These are phyloP conservation scores for Didymella pinodella DNA, from an alignment of 2,329 filamentous ascomycete species.

Conservation along the genomic window DNA sequence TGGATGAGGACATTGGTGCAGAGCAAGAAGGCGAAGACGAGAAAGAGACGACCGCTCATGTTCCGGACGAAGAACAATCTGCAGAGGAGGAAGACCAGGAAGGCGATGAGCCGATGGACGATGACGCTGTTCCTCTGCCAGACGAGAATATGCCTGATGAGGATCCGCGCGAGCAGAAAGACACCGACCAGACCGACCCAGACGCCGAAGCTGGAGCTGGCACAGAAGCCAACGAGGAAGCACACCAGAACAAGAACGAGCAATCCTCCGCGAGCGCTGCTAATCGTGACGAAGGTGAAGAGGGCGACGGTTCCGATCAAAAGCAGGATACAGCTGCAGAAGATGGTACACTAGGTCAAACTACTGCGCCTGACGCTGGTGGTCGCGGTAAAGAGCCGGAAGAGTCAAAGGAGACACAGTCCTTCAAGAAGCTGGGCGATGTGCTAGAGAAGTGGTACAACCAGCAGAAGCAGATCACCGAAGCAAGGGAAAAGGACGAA, in stretches of 20 bases:
- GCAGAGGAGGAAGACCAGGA: conserved; percentile 57
- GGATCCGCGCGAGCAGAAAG: conserved; percentile 55
- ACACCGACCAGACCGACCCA: conserved; percentile 59
- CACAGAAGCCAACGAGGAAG: conserved; percentile 67
- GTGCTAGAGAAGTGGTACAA: conserved; percentile 92
- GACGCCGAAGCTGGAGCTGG: conserved; percentile 70
- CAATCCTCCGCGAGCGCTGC: conserved; percentile 63
- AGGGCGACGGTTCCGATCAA: conserved; percentile 70
- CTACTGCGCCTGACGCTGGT: conserved; percentile 46
- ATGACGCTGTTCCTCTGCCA: conserved; percentile 46
- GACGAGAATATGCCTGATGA: conserved; percentile 63
- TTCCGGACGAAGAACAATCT: conserved; percentile 52
- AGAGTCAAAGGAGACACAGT: conserved; percentile 63
- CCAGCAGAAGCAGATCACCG: conserved; percentile 79
- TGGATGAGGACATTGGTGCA: conserved; percentile 44
- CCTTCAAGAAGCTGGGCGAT: conserved; percentile 95
- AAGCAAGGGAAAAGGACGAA: conserved; percentile 56
- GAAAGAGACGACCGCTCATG: conserved; percentile 46
- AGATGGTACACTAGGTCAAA: conserved; percentile 61
- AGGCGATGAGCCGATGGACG: conserved; percentile 57
- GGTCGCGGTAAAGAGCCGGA: conserved; percentile 51
- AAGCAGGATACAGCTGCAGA: conserved; percentile 70
- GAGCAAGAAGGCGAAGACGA: conserved; percentile 48
- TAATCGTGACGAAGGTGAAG: conserved; percentile 71
- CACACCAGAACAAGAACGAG: conserved; percentile 64